A percentile compares a stretch with the other conserved stretches of the same genome.
Conservation (phyloP, 1,139 yeast species). For the Yamadazyma diddensiae region DNA sequence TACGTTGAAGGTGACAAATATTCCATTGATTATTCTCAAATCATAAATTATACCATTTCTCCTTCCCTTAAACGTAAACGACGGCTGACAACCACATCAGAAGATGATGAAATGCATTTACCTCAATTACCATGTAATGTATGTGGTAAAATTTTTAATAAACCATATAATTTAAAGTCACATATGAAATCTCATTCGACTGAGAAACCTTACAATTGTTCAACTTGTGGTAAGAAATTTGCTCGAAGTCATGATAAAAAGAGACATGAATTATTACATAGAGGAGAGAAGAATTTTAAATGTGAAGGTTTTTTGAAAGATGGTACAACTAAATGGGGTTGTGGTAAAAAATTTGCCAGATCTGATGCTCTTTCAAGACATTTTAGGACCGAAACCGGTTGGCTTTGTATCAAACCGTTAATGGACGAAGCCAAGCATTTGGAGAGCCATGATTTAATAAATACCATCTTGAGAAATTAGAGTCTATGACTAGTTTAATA, state of each 20-base stretch:
- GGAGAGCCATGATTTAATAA: conserved; percentile 16
- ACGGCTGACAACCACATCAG: conserved; percentile 14
- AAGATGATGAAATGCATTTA: conserved; percentile 1
- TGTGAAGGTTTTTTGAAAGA: conserved; percentile 54
- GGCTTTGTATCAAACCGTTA: conserved; percentile 53
- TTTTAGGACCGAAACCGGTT: conserved; percentile 58
- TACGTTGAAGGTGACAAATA: too few relatives aligned
- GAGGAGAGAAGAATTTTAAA: conserved; percentile 52
- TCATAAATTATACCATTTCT: conserved; percentile 36
- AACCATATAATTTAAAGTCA: conserved; percentile 54
- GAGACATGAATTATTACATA: conserved; percentile 54
- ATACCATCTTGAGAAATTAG: conserved; percentile 5
- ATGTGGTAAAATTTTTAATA: conserved; percentile 50
- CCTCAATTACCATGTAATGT: conserved; percentile 38
- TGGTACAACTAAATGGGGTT: conserved; percentile 56
- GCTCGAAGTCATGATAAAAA: conserved; percentile 58
- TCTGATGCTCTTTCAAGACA: conserved; percentile 59
- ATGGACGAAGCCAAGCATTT: conserved; percentile 46
- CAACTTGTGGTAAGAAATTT: conserved; percentile 47
- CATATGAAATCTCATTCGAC: conserved; percentile 56
- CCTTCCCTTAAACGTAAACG: conserved; percentile 36
- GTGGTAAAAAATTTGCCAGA: conserved; percentile 56
- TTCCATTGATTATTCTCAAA: conserved; percentile 34
- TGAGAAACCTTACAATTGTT: conserved; percentile 54
- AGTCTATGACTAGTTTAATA: not conserved